Evolutionary conservation across 805 yeast genomes (phyloP).

Genomic region (Pichia cephalocereana): DNA sequence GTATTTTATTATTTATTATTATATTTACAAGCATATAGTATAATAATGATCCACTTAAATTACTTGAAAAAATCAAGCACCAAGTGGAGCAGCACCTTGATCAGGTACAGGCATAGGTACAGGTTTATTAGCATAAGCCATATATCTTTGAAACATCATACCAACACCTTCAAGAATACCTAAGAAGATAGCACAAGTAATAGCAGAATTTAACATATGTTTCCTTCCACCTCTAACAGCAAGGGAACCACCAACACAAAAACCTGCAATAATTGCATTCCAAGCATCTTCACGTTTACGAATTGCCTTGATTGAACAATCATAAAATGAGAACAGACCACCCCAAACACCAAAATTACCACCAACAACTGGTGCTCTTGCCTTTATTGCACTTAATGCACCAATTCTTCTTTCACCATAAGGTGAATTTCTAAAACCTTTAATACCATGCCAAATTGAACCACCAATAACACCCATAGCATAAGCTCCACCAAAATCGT

Average conservation of each 20-base stretch:
- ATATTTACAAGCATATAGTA: neutral
- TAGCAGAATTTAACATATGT: constrained; percentile 93
- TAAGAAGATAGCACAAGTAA: constrained; percentile 92
- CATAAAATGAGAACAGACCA: constrained; percentile 91
- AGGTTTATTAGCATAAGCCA: constrained; percentile 77
- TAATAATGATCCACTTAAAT: neutral
- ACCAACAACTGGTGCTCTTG: constrained; percentile 97
- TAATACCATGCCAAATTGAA: constrained; percentile 96
- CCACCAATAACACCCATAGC: constrained; percentile 99
- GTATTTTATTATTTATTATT: neutral
- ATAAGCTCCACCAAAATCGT: constrained; percentile 98
- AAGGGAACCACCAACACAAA: constrained; percentile 94
- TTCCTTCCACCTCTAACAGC: constrained; percentile 99
- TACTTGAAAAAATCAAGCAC: constrained; percentile 3
- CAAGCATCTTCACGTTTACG: constrained; percentile 98
- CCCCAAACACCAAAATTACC: constrained; percentile 99
- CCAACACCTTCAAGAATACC: constrained; percentile 99
- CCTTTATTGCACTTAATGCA: constrained; percentile 80
- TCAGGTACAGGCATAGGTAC: constrained; percentile 53
- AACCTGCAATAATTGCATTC: constrained; percentile 97
- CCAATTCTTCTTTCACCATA: constrained; percentile 92
- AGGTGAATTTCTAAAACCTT: constrained; percentile 97
- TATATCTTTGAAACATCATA: constrained; percentile 83
- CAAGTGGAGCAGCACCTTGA: constrained; percentile 7
- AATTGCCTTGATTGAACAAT: constrained; percentile 89